Percentiles rank a stretch among this genome's conserved stretches.
These are phyloP conservation scores for Lactarius tabidus DNA, from an alignment of 768 basidiomycete genomes.

Conservation along the genomic window DNA sequence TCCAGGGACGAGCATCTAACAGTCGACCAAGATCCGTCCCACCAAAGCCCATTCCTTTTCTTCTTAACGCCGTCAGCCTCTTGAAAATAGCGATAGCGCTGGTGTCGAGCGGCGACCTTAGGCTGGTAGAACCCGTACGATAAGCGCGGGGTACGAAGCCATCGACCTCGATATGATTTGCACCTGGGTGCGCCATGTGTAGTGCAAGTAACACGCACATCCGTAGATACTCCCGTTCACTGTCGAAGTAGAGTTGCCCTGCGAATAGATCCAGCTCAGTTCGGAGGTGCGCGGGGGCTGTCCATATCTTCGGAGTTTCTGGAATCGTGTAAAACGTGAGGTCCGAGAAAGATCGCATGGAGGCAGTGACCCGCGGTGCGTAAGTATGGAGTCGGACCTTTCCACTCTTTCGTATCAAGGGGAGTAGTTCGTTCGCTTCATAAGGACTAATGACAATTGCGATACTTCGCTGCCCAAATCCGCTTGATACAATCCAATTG, in stretches of 20 bases:
- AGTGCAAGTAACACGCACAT: not conserved
- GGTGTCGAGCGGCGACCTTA: not conserved
- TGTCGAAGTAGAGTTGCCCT: not conserved
- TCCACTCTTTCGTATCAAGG: conserved; percentile 8
- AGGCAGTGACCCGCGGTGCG: conserved; percentile 6
- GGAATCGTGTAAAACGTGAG: conserved; percentile 16
- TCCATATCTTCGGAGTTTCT: not conserved
- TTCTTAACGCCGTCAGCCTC: not conserved
- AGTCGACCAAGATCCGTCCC: not conserved
- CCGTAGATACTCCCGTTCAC: not conserved
- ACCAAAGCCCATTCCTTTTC: not conserved
- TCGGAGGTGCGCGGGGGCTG: not conserved
- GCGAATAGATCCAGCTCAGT: conserved; percentile 1
- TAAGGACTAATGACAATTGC: not conserved
- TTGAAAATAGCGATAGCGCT: not conserved
- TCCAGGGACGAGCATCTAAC: not conserved
- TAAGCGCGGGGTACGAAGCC: not conserved
- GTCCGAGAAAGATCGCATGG: conserved; percentile 15
- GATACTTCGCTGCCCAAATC: not conserved
- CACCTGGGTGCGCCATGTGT: not conserved
- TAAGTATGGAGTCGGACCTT: conserved; percentile 17
- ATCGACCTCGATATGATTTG: not conserved
- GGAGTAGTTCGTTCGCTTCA: conserved; percentile 16
- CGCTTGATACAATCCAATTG: conserved; percentile 9
- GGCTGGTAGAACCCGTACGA: not conserved